Evolutionary conservation across 1,284 basidiomycete species (phyloP).

Genomic region (Chalciporus sp.): DNA sequence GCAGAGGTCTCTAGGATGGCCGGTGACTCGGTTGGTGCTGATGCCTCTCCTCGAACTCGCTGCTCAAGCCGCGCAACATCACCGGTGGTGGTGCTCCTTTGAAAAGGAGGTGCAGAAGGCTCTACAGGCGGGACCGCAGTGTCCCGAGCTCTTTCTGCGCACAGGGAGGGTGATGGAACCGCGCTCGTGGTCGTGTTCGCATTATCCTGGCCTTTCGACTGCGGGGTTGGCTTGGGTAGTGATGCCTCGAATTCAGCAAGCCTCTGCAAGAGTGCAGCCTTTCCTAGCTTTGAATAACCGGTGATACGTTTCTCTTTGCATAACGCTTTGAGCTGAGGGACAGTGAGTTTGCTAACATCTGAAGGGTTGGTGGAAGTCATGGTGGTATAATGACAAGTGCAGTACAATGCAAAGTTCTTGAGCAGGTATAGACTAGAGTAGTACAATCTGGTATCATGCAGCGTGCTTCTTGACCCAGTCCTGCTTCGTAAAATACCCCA

Average conservation of each 20-base stretch:
- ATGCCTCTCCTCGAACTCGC: neutral
- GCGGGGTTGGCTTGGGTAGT: neutral
- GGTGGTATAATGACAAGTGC: neutral
- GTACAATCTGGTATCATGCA: neutral
- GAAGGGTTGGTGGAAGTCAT: conserved; percentile 11
- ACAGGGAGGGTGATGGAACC: neutral
- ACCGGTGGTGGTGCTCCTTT: neutral
- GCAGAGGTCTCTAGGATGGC: neutral
- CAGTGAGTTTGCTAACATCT: conserved; percentile 47
- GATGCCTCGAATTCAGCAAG: conserved; percentile 29
- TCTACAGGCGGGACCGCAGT: neutral
- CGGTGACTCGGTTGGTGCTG: neutral
- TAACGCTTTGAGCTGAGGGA: conserved; percentile 62
- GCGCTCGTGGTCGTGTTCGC: neutral
- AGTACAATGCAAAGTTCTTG: too few species aligned
- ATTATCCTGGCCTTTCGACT: conserved; percentile 4
- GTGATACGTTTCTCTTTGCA: conserved; percentile 63
- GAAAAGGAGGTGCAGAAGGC: neutral
- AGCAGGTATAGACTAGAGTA: too few species aligned
- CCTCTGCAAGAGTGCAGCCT: conserved; percentile 57
- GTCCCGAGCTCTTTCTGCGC: neutral
- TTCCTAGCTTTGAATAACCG: conserved; percentile 69
- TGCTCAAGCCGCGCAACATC: neutral
- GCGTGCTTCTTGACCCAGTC: conserved; percentile 14
- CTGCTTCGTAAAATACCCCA: conserved; percentile 17